A percentile compares a stretch with the other conserved stretches of the same genome.
Evolutionary conservation across 108 stramenopile species (phyloP).

Genomic region (Cylindrotheca closterium): DNA sequence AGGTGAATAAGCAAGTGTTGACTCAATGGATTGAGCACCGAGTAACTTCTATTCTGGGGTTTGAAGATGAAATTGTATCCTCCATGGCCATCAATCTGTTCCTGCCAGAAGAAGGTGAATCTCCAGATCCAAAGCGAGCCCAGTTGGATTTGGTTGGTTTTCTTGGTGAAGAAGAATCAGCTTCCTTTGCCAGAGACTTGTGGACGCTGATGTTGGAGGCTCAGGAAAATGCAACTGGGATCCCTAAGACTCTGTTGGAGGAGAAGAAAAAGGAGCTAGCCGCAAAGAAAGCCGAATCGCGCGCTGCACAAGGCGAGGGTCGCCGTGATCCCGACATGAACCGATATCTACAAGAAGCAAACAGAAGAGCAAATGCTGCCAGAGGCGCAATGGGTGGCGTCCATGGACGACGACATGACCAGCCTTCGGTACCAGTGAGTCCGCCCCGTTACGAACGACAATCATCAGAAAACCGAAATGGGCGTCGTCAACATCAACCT

Average conservation of each 20-base stretch:
- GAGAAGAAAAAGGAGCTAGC: constrained; percentile 82
- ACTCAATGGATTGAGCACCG: constrained; percentile 79
- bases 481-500: neutral
- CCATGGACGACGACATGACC: neutral
- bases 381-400: constrained; percentile 15
- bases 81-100: constrained; percentile 81
- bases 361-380: constrained; percentile 56
- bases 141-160: constrained; percentile 84
- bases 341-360: constrained; percentile 48
- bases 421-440: constrained; percentile 12
- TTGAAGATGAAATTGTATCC: constrained; percentile 88
- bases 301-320: constrained; percentile 11
- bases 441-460: constrained; percentile 10
- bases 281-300: constrained; percentile 21
- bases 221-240: constrained; percentile 52
- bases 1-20: constrained; percentile 72
- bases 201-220: constrained; percentile 86
- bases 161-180: constrained; percentile 73
- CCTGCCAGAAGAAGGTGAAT: constrained; percentile 40
- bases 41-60: constrained; percentile 66
- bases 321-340: constrained; percentile 40
- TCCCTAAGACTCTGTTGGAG: constrained; percentile 73
- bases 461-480: neutral
- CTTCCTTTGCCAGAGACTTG: constrained; percentile 64
- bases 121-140: constrained; percentile 69